These are phyloP conservation scores for Candolleomyces efflorescens DNA, from an alignment of 768 basidiomycete species.

Conservation along the genomic window DNA sequence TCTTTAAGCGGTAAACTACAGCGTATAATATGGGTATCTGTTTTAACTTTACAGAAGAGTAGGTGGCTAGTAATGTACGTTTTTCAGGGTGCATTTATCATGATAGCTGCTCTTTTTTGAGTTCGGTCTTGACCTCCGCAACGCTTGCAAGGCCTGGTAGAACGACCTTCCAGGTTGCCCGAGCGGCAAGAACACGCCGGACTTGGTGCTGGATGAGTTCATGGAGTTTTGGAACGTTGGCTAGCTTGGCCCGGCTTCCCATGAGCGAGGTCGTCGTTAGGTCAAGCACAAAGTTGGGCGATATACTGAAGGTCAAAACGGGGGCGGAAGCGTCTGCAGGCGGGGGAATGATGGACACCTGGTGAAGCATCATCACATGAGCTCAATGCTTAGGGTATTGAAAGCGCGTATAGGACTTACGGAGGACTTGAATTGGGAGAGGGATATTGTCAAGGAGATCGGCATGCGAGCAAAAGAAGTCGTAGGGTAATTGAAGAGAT, in stretches of 20 bases:
- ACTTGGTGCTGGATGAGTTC: constrained; percentile 90
- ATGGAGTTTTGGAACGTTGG: constrained; percentile 95
- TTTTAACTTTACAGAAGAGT: background rate
- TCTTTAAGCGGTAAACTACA: background rate
- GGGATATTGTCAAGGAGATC: constrained; percentile 73
- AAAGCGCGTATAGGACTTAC: constrained; percentile 34
- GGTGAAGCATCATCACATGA: background rate
- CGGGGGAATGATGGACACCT: constrained; percentile 68
- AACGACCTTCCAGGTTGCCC: constrained; percentile 62
- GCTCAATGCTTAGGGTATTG: constrained; percentile 2
- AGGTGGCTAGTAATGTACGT: background rate
- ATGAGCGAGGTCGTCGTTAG: constrained; percentile 87
- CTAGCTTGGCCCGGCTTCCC: constrained; percentile 95
- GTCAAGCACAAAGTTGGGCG: constrained; percentile 83
- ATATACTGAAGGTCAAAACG: constrained; percentile 65
- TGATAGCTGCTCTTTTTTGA: constrained; percentile 23
- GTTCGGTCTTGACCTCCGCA: constrained; percentile 29
- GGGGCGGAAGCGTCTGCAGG: constrained; percentile 48
- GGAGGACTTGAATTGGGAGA: constrained; percentile 68
- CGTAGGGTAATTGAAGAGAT: constrained; percentile 82
- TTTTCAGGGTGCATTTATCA: background rate
- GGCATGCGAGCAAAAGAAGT: constrained; percentile 79
- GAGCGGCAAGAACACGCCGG: constrained; percentile 53
- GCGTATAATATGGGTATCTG: background rate
- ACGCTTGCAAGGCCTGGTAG: constrained; percentile 58